Evolutionary conservation across 1,284 basidiomycete species (phyloP).

Genomic region (Coriolopsis trogii): DNA sequence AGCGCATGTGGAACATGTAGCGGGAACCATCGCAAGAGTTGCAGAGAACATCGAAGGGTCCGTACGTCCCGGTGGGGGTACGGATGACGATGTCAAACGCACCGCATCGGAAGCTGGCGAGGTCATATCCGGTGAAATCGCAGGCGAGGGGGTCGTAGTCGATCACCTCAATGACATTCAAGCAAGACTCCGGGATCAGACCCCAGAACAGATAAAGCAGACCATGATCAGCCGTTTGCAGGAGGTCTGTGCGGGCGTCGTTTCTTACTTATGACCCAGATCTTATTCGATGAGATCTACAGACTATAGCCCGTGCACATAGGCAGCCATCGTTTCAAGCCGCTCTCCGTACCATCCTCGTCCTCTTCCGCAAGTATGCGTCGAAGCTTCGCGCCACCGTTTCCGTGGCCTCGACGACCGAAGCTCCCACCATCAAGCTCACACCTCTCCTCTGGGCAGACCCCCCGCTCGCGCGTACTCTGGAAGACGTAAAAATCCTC

Average conservation of each 20-base stretch:
- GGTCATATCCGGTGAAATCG: background rate
- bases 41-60: conserved; percentile 34
- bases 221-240: conserved; percentile 40
- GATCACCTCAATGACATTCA: conserved; percentile 1
- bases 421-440: conserved; percentile 18
- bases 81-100: conserved; percentile 18
- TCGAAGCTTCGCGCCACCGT: conserved; percentile 32
- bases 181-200: conserved; percentile 12
- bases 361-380: conserved; percentile 45
- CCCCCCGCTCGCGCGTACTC: conserved; percentile 33
- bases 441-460: conserved; percentile 33
- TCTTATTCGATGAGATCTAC: background rate
- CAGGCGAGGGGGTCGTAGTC: background rate
- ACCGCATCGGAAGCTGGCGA: conserved; percentile 8
- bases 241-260: conserved; percentile 33
- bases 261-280: too few species aligned
- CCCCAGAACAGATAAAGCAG: conserved; percentile 35
- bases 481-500: conserved; percentile 40
- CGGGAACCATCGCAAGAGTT: conserved; percentile 36
- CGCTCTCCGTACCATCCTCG: conserved; percentile 43
- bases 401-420: conserved; percentile 24
- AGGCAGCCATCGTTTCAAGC: conserved; percentile 39
- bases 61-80: conserved; percentile 17
- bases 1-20: conserved; percentile 39
- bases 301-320: conserved; percentile 45